A percentile compares a stretch with the other conserved stretches of the same genome.
phyloP scores from a whole-genome alignment of 495 filamentous ascomycete genomes.

The Aspergillus diversus region DNA sequence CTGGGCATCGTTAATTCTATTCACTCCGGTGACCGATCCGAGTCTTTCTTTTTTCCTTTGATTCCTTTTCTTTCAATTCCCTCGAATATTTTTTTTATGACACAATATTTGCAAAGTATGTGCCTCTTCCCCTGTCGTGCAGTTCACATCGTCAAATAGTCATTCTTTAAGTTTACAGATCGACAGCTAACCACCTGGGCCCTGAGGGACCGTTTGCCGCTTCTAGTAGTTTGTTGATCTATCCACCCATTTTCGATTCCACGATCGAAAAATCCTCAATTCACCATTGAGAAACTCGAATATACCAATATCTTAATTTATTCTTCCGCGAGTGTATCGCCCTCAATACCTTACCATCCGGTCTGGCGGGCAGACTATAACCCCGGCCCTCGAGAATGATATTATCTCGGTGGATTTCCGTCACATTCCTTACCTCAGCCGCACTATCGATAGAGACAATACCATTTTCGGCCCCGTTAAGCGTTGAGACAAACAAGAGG shows the following conservation, averaged over 20 bases:
- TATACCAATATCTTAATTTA: background rate
- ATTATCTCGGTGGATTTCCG: conserved; percentile 40
- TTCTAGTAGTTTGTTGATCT: conserved; percentile 49
- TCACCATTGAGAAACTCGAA: background rate
- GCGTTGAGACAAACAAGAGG: conserved; percentile 29
- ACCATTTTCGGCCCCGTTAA: conserved; percentile 36
- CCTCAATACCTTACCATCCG: background rate
- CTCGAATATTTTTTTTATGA: background rate
- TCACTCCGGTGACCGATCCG: conserved; percentile 21
- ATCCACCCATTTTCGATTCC: conserved; percentile 11
- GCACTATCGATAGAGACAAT: conserved; percentile 35
- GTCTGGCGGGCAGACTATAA: conserved; percentile 19
- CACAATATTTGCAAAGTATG: background rate
- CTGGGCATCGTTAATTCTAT: conserved; percentile 25
- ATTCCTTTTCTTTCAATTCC: background rate
- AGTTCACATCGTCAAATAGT: conserved; percentile 1
- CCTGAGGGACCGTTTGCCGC: conserved; percentile 21
- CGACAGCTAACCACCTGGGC: conserved; percentile 2
- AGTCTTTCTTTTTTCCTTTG: conserved; percentile 17
- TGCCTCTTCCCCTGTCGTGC: background rate
- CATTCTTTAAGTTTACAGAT: background rate
- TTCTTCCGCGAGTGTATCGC: background rate
- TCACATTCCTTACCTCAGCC: conserved; percentile 41
- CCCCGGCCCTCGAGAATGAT: conserved; percentile 40
- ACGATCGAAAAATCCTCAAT: background rate